Evolutionary conservation across 1,284 basidiomycete species (phyloP), one percentile per base, ranked within the genome.

Genomic region (Puccinia hordei): DNA sequence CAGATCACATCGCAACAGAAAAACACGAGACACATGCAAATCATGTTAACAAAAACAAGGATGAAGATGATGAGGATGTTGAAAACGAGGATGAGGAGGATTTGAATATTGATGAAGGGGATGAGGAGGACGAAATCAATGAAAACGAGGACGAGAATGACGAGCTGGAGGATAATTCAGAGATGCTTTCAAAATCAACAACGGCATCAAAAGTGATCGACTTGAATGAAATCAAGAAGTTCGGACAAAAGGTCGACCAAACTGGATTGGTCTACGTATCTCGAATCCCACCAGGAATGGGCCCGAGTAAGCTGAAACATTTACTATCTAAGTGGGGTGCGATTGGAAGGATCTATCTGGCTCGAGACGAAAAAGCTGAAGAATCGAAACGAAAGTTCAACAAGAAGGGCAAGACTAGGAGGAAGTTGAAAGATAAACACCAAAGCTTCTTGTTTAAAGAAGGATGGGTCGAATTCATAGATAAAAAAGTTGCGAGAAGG

Each of bases 211-310:
- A 77, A 66, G 74, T 77, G 44, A 77, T 77, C 30, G 63, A 77
- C 33, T 49, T 77, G 49, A 51, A 77, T 44, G 63, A 65, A 41
- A 41, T 77, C 19, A 35, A 24, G 24, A 41, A 63, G 27, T 51
- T 53, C 2, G 49, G 44, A 24, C 38, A 85, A 82, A 82, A 83
- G 72, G 65, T 85, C 82, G 77, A 83, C 10, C 83, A 83, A 8
- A 85, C 92, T 53, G 96, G 94, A 0, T 91, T 99, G 81, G 87
- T 99, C 68, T 99, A 98, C 86, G 94, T 99, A 77, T 97, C 94
- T 22, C 89, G 96, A 55, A 92, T 99, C 84, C 97, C 97, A 0
- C 96, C 95, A n/a, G 97, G 95, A 0, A 99, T 99, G 97, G 93
- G 92, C 33, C 95, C 96, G 33, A 89, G 93, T 38, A 99, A 99